These are phyloP conservation scores for Penicillium paradoxum DNA, from an alignment of 495 filamentous ascomycete genomes.

Conservation along the genomic window DNA sequence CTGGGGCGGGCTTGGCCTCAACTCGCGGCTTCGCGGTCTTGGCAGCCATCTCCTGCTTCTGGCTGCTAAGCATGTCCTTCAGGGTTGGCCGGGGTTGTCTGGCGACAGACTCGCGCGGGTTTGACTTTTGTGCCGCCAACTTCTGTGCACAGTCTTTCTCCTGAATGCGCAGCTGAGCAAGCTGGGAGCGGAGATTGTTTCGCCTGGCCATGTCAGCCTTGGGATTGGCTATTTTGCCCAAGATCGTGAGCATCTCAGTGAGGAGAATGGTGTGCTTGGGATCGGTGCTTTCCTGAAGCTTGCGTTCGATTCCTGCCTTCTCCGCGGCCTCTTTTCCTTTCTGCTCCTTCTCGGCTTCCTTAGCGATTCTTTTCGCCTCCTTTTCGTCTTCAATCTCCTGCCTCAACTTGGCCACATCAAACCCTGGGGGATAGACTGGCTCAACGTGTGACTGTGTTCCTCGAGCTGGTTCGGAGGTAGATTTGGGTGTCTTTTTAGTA, in stretches of 20 bases:
- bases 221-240: background rate
- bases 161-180: background rate
- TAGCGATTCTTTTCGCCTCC: background rate
- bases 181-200: background rate
- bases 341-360: background rate
- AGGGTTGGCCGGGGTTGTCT: slow-evolving; percentile 2
- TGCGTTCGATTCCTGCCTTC: background rate
- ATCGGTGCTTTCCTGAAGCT: background rate
- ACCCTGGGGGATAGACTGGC: background rate
- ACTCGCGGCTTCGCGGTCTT: slow-evolving; percentile 5
- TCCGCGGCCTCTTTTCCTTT: background rate
- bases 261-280: background rate
- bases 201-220: background rate
- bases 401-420: background rate
- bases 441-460: background rate
- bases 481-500: background rate
- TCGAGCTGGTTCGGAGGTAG: background rate
- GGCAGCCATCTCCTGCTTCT: slow-evolving; percentile 5
- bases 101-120: background rate
- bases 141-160: background rate
- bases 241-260: background rate
- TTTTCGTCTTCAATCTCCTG: background rate
- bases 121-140: background rate
- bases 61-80: slow-evolving; percentile 8
- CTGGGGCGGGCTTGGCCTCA: background rate